phyloP scores from a whole-genome alignment of 2,329 filamentous ascomycete species.

The Sclerotinia nivalis region DNA sequence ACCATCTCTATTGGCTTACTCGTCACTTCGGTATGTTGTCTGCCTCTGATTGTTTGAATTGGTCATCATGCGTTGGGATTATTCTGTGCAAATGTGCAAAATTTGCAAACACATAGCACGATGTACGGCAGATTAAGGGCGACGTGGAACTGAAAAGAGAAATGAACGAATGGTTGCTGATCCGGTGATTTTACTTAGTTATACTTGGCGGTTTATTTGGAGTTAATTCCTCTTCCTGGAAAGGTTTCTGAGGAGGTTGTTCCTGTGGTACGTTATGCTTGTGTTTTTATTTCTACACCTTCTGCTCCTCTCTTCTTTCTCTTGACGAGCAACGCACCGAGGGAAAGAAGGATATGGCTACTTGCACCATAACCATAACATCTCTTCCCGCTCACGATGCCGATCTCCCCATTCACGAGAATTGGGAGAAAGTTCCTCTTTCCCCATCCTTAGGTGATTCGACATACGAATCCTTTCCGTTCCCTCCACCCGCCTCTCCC shows the following conservation, averaged over 20 bases:
- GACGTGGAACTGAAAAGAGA: constrained; percentile 4
- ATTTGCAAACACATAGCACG: constrained; percentile 20
- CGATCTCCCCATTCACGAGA: constrained; percentile 5
- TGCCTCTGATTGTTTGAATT: constrained; percentile 5
- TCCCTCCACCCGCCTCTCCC: constrained; percentile 12
- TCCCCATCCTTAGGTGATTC: constrained; percentile 1
- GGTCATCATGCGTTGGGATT: constrained; percentile 20
- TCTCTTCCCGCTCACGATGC: background rate
- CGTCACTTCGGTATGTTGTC: constrained; percentile 71
- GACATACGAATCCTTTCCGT: constrained; percentile 24
- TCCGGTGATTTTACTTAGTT: constrained; percentile 56
- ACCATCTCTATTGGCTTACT: constrained; percentile 86
- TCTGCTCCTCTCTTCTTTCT: constrained; percentile 5
- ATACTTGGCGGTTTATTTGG: constrained; percentile 83
- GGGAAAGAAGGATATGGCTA: constrained; percentile 21
- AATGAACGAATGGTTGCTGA: constrained; percentile 15
- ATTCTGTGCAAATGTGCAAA: constrained; percentile 22
- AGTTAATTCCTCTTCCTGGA: constrained; percentile 76
- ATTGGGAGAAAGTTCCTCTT: constrained; percentile 11
- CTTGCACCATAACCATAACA: constrained; percentile 5
- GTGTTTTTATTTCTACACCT: background rate
- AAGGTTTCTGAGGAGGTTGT: constrained; percentile 82
- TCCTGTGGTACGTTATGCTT: constrained; percentile 69
- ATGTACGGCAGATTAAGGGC: constrained; percentile 25
- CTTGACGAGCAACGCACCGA: constrained; percentile 10